phyloP scores from a whole-genome alignment of 331 rosid genomes.

The Dryas integrifolia region DNA sequence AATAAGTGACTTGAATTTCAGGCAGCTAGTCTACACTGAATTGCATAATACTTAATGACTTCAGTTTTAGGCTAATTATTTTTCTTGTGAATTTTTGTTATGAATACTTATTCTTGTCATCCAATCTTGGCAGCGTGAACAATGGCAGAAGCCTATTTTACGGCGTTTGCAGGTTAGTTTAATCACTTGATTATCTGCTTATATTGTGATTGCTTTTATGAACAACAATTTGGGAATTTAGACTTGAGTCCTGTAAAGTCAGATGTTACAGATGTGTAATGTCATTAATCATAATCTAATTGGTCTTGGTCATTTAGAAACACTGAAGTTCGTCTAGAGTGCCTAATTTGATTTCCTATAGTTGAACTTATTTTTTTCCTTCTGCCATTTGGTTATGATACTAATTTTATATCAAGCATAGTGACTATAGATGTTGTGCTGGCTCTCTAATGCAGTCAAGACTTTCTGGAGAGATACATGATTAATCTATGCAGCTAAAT shows the following conservation, averaged over 20 bases:
- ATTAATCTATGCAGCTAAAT: not conserved
- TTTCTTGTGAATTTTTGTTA: constrained; percentile 1
- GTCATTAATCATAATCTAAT: not conserved
- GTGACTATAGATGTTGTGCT: not conserved
- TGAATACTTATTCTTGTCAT: constrained; percentile 11
- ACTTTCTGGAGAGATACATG: not conserved
- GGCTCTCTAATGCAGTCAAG: not conserved
- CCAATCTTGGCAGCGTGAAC: constrained; percentile 63
- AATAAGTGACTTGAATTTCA: not conserved
- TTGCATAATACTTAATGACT: not conserved
- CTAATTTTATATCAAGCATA: not conserved
- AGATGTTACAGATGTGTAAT: not conserved
- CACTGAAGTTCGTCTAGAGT: not conserved
- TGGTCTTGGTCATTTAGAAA: not conserved
- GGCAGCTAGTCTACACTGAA: not conserved
- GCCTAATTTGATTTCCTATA: not conserved
- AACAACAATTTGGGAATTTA: not conserved
- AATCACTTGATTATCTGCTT: constrained; percentile 2
- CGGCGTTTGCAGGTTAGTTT: constrained; percentile 86
- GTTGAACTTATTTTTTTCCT: not conserved
- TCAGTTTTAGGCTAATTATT: not conserved
- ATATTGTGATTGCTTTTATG: not conserved
- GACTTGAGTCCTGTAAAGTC: not conserved
- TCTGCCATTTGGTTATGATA: not conserved
- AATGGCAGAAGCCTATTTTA: constrained; percentile 91